Evolutionary conservation across 352 stramenopile genomes (phyloP).

Genomic region (Blastocystis sp.): DNA sequence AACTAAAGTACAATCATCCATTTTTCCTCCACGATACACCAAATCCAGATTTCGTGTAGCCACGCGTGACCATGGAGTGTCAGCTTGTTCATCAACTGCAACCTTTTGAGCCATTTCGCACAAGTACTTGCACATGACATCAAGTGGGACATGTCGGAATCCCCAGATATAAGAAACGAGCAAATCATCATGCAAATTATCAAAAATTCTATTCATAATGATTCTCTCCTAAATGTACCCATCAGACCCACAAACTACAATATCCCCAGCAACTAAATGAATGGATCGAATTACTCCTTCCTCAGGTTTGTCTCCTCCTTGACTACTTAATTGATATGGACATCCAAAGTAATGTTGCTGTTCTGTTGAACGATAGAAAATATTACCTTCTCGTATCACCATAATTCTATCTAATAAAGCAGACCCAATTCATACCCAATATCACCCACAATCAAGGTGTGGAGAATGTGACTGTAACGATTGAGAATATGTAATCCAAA

Average conservation of each 20-base stretch:
- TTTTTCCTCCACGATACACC: constrained; percentile 61
- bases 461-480: constrained; percentile 56
- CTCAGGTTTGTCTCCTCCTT: constrained; percentile 46
- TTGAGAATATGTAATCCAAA: constrained; percentile 59
- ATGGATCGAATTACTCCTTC: constrained; percentile 58
- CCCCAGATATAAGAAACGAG: constrained; percentile 58
- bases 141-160: constrained; percentile 41
- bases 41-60: constrained; percentile 52
- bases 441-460: constrained; percentile 55
- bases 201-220: neutral
- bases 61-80: constrained; percentile 53
- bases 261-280: constrained; percentile 28
- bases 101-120: constrained; percentile 61
- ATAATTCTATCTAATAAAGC: constrained; percentile 26
- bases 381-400: constrained; percentile 52
- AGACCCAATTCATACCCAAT: neutral
- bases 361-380: constrained; percentile 57
- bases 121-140: constrained; percentile 61
- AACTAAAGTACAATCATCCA: constrained; percentile 61
- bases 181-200: constrained; percentile 56
- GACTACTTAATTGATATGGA: constrained; percentile 34
- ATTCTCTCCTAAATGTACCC: neutral
- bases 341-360: constrained; percentile 58
- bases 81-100: constrained; percentile 5
- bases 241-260: constrained; percentile 39